Evolutionary conservation across 2,329 filamentous ascomycete genomes (phyloP).

Genomic region (Penicillium sp.): DNA sequence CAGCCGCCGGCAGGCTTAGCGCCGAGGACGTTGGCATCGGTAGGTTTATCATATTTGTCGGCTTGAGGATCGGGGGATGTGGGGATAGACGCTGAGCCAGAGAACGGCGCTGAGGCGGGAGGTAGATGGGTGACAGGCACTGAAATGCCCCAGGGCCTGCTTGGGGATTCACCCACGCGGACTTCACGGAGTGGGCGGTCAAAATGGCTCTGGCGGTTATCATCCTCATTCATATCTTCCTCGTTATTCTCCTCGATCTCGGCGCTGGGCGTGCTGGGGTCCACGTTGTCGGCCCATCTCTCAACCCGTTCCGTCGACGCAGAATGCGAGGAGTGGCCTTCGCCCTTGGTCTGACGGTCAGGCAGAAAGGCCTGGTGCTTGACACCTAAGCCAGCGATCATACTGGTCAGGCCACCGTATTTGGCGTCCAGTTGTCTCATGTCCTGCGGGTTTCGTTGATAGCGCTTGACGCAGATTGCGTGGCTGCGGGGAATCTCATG

Average conservation of each 20-base stretch:
- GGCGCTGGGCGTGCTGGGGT: constrained; percentile 45
- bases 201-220: constrained; percentile 70
- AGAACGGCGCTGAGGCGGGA: constrained; percentile 30
- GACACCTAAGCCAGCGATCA: constrained; percentile 86
- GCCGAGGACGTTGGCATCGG: constrained; percentile 12
- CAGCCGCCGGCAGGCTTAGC: constrained; percentile 31
- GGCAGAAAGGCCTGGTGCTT: constrained; percentile 87
- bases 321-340: constrained; percentile 31
- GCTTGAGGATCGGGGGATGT: constrained; percentile 19
- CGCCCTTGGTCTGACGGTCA: constrained; percentile 36
- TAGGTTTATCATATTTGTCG: constrained; percentile 12
- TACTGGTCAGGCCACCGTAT: constrained; percentile 86
- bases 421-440: constrained; percentile 89
- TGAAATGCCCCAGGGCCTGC: constrained; percentile 86
- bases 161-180: constrained; percentile 89
- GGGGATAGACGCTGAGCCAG: constrained; percentile 19
- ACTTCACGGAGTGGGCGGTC: constrained; percentile 84
- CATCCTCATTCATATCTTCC: constrained; percentile 47
- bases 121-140: constrained; percentile 59
- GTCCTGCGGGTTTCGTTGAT: constrained; percentile 81
- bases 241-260: constrained; percentile 28
- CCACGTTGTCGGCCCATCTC: constrained; percentile 80
- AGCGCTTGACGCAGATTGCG: constrained; percentile 84
- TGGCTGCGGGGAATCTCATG: constrained; percentile 92
- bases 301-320: constrained; percentile 70